These are phyloP conservation scores for Chlamydomonas sphaeroides DNA, from an alignment of 139 green algal genomes.

Conservation along the genomic window DNA sequence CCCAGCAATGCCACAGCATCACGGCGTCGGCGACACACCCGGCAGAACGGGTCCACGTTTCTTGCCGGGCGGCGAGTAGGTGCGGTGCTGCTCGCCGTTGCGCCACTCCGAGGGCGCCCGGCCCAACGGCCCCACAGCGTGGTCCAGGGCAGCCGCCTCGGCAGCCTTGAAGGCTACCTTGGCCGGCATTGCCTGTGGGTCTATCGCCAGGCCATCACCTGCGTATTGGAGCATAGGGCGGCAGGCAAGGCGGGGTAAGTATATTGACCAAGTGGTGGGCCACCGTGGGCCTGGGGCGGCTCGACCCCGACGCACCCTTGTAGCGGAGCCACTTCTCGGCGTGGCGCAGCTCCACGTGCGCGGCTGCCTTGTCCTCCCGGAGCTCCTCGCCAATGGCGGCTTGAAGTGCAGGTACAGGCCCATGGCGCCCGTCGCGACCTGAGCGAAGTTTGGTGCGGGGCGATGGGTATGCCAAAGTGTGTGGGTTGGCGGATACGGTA, in stretches of 20 bases:
- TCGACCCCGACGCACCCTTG: neutral
- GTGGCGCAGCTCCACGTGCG: neutral
- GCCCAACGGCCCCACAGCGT: neutral
- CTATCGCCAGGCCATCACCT: constrained; percentile 2
- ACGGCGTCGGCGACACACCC: too few species aligned
- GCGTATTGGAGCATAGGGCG: neutral
- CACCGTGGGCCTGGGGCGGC: neutral
- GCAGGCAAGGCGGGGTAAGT: neutral
- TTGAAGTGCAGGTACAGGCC: neutral
- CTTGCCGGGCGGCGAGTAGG: constrained; percentile 42
- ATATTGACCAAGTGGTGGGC: neutral
- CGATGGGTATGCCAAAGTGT: neutral
- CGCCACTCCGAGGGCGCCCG: constrained; percentile 5
- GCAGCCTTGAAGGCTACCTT: neutral
- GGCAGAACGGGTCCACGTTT: constrained; percentile 29
- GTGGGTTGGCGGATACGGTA: too few species aligned
- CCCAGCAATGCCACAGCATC: too few species aligned
- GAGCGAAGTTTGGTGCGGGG: neutral
- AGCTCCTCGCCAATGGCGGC: neutral
- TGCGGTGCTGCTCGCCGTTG: neutral
- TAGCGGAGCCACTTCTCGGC: constrained; percentile 7
- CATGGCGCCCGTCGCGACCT: neutral
- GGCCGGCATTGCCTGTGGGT: constrained; percentile 14
- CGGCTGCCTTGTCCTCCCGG: neutral
- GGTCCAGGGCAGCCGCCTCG: neutral